phyloP scores from a whole-genome alignment of 352 stramenopile genomes.

The Phytopythium delawarense region DNA sequence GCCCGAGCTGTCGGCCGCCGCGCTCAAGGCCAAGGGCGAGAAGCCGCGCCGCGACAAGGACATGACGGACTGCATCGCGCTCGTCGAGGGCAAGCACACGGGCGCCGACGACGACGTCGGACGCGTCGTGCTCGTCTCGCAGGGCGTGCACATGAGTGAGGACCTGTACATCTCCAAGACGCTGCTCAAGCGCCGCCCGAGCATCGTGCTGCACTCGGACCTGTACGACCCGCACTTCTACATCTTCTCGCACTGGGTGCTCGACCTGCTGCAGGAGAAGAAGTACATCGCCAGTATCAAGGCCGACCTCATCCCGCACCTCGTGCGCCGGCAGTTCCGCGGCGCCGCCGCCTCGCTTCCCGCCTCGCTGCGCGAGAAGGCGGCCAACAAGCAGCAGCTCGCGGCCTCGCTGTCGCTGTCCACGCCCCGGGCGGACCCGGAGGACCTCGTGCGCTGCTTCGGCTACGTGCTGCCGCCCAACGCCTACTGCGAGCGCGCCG shows the following conservation, averaged over 20 bases:
- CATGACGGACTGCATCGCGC: constrained; percentile 77
- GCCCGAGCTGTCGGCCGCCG: constrained; percentile 24
- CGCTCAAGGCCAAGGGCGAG: constrained; percentile 45
- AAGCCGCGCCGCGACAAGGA: constrained; percentile 77
- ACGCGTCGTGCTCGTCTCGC: constrained; percentile 63
- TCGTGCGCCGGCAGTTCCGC: constrained; percentile 77
- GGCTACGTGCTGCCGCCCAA: constrained; percentile 68
- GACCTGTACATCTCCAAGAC: constrained; percentile 76
- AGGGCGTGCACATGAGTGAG: constrained; percentile 80
- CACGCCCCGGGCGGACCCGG: constrained; percentile 38
- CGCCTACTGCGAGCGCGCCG: constrained; percentile 74
- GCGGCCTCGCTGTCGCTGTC: constrained; percentile 59
- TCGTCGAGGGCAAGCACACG: constrained; percentile 33
- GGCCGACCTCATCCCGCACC: constrained; percentile 69
- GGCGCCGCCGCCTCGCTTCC: constrained; percentile 42
- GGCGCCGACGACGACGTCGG: constrained; percentile 32
- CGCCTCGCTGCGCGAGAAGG: constrained; percentile 50
- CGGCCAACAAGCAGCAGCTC: constrained; percentile 50
- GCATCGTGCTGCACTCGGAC: constrained; percentile 74
- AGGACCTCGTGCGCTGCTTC: constrained; percentile 75
- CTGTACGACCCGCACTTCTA: constrained; percentile 83
- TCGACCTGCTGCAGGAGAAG: constrained; percentile 74
- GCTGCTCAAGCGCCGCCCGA: constrained; percentile 64
- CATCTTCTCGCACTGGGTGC: constrained; percentile 83
- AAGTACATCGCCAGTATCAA: constrained; percentile 86